Base-by-base conservation (phyloP, 176 grass and related monocot species). In the Chloris gayana region DNA sequence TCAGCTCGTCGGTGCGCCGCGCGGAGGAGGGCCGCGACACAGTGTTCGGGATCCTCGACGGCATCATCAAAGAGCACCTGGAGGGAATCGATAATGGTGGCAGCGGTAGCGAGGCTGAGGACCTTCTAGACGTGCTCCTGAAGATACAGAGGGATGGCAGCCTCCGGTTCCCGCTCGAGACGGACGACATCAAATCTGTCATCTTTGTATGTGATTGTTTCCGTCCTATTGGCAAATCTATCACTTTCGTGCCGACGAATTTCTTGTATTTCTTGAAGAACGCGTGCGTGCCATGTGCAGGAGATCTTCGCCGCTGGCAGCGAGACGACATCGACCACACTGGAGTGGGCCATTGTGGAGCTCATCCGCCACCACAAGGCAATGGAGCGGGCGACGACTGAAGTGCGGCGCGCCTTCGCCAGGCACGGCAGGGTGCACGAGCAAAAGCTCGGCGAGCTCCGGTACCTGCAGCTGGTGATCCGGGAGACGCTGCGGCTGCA, bases 401-500 rank as follows among this genome's bases (percentile, higher is more conserved):
- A 94, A 72, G 88, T 94, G 2, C 81, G 92, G 1, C 7, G 9
- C 19, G 88, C 64, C 12, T 83, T 94, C n/a, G 80, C 34, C 4
- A 26, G 64, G 25, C 74, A 46, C 2, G 78, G 75, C 0, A 51
- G 35, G 27, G 85, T 94, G 22, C 7, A 0, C 0, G 86, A 89
- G 14, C 50, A 84, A 0, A 42, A 51, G 7, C 70, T 94, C 0
- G 22, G 49, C 15, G 74, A 86, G 17, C 56, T 86, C 25, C 66
- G 33, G 6, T 94, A 91, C 63, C 72, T 94, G 25, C 69, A 88
- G 47, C 86, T 86, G 17, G 92, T 94, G 0, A 89, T 94, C 34
- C 67, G 83, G 6, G 92, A 94, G 84, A 77, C 89, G 13, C 38
- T 94, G 58, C 86, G 92, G 70, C 74, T 94, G 7, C 92, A 94